These are phyloP conservation scores for Coemansia sp. DNA, from an alignment of 192 early-diverging fungal genomes.

Conservation along the genomic window DNA sequence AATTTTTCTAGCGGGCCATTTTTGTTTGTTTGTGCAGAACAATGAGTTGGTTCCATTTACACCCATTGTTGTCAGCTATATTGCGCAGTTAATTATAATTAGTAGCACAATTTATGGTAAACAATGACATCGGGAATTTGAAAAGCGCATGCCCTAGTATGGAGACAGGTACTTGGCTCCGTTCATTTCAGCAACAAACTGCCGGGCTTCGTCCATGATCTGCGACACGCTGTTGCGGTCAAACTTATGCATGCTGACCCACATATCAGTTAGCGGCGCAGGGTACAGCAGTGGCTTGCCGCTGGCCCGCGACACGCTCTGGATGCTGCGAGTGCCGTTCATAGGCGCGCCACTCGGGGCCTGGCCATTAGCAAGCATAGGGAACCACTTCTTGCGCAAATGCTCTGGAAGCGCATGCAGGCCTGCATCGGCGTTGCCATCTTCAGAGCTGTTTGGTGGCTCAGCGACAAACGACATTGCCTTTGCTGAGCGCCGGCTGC, in stretches of 20 bases:
- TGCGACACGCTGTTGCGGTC: conserved; percentile 21
- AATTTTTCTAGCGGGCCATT: too few relatives aligned
- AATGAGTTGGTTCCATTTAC: too few relatives aligned
- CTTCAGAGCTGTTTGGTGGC: conserved; percentile 6
- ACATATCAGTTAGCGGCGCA: conserved; percentile 35
- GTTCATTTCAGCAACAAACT: conserved; percentile 49
- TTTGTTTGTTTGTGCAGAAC: too few relatives aligned
- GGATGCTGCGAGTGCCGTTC: conserved; percentile 11
- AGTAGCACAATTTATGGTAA: too few relatives aligned
- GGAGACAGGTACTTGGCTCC: conserved; percentile 43
- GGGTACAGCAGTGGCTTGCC: conserved; percentile 31
- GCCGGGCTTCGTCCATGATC: conserved; percentile 35
- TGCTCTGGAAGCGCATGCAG: conserved; percentile 27
- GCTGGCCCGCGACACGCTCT: neutral
- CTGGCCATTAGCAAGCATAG: conserved; percentile 12
- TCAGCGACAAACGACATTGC: conserved; percentile 28
- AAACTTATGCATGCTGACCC: conserved; percentile 50
- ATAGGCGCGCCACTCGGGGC: neutral
- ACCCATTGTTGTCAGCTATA: too few relatives aligned
- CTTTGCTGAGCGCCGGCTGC: neutral
- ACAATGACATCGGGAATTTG: neutral
- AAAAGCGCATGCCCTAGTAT: conserved; percentile 13
- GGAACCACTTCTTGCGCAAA: conserved; percentile 49
- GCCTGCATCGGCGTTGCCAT: conserved; percentile 11
- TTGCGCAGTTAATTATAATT: too few relatives aligned